Base-by-base conservation (phyloP, 139 green algal genomes). In the Chlorella ohadii region DNA sequence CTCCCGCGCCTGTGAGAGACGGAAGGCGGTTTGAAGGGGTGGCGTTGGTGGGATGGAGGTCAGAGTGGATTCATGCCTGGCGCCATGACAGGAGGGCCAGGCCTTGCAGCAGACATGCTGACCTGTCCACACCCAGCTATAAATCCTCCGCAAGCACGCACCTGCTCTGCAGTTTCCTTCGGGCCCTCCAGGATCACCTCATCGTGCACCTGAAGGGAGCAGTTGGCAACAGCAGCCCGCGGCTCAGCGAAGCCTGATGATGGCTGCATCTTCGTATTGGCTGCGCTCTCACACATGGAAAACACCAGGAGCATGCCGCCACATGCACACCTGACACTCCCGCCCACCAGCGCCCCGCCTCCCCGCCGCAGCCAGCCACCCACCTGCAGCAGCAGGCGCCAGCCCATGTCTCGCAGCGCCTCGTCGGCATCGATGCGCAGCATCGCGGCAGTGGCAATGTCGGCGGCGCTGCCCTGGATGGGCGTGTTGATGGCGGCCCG, bases 151-250 rank as follows among this genome's bases (percentile, higher is more conserved):
- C n/a, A n/a, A 51, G 44, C 44, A 51, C 44, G 44, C 51, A 59
- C 51, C 51, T 91, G 82, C 33, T 95, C 90, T 17, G 91, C 90
- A 23, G 78, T 90, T 78, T 96, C 94, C 57, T 90, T 85, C 6
- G 97, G 97, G 7, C 97, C 97, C 84, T 99, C 97, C 77, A 99
- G 79, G 83, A 99, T 99, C 3, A 99, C 95, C 90, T 99, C 97
- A 77, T 99, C 97, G 85, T 99, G 96, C 44, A 99, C 94, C 93
- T 98, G 96, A 51, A 13, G 39, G 38, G 70, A 6, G 41, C 1
- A 61, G 27, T 27, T 3, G 31, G 38, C 27, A 19, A 23, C 27
- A 55, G 9, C 44, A 51, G 44, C 44, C 44, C 44, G 44, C 44
- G n/a, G n/a, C n/a, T n/a, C n/a, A n/a, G n/a, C n/a, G n/a, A n/a